Base-by-base conservation (phyloP, 2,329 filamentous ascomycete species). In the Arthroderma sp. region DNA sequence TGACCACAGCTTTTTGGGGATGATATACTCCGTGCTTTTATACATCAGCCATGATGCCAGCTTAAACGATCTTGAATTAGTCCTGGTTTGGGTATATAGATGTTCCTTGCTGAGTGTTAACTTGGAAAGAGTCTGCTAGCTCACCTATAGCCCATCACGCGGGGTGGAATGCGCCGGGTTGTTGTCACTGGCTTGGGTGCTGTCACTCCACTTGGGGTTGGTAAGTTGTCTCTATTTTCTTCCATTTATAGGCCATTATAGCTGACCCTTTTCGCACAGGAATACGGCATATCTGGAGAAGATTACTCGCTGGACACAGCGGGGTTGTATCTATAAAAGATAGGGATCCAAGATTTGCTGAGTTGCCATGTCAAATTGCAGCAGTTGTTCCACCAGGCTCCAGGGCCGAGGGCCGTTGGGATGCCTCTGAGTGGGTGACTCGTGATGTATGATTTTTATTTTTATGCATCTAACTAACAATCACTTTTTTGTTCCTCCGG, bases 101-200 rank as follows among this genome's bases (percentile, higher is more conserved):
- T n/a, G 11, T 11, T 15, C 41, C 35, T 37, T 28, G 4, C 23
- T 15, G 11, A 11, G 9, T 25, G 8, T 47, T 25, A 5, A n/a
- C 13, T 21, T 47, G 13, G 19, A 25, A 44, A 15, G 41, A 21
- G 41, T 2, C 35, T 9, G 35, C 13, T 37, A 47, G 19, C 2
- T 19, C 4, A 11, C 19, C 9, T 5, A 25, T 47, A 23, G 19
- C 2, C 41, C 5, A 15, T 3, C 21, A 47, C 19, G 25, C 15
- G 13, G 51, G 33, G 51, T 54, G 51, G 51, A 56, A 74, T 76
- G 74, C 73, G 74, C 65, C 83, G 87, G 65, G 88, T 93, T 65
- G 88, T 91, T 66, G 84, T 93, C 68, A 93, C 88, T 56, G 88
- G 88, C 67, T 77, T 93, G 54, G 88, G 88, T 61, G 87, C 86